Evolutionary conservation across 1,284 basidiomycete genomes (phyloP).

Genomic region (Tilletia setariae): DNA sequence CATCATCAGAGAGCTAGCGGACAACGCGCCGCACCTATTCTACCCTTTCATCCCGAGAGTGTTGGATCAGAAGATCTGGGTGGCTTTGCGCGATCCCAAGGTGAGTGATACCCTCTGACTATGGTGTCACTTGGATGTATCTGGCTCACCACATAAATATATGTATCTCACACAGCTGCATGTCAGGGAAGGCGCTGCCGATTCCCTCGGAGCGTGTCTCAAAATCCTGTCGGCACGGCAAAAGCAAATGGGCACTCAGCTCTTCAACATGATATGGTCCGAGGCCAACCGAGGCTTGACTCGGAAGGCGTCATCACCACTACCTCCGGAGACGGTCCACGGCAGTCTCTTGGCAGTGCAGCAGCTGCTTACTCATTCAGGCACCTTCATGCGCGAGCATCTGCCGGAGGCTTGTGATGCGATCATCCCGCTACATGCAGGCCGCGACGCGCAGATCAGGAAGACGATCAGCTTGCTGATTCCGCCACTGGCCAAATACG

Average conservation of each 20-base stretch:
- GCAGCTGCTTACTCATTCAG: constrained; percentile 85
- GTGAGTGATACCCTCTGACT: too few species aligned
- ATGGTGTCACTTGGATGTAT: too few species aligned
- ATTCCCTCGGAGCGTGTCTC: constrained; percentile 52
- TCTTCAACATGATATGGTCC: constrained; percentile 60
- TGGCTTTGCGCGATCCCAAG: constrained; percentile 27
- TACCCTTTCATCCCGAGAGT: constrained; percentile 49
- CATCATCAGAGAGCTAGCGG: constrained; percentile 53
- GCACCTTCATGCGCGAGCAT: constrained; percentile 91
- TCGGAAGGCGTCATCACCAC: constrained; percentile 60
- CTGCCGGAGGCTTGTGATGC: constrained; percentile 86
- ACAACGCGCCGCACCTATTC: constrained; percentile 51
- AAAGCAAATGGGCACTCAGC: constrained; percentile 52
- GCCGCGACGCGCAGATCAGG: constrained; percentile 84
- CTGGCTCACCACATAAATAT: too few species aligned
- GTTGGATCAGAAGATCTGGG: constrained; percentile 50
- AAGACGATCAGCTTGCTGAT: constrained; percentile 50
- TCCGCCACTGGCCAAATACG: constrained; percentile 49
- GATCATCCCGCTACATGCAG: constrained; percentile 85
- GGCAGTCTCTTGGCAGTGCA: constrained; percentile 89
- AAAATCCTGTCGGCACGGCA: constrained; percentile 49
- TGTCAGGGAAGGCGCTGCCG: constrained; percentile 50
- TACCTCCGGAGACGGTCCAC: constrained; percentile 76
- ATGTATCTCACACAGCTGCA: constrained; percentile 35
- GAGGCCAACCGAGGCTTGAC: constrained; percentile 85